Conservation (phyloP, 2,329 filamentous ascomycete genomes). For the Coniochaeta ligniaria region DNA sequence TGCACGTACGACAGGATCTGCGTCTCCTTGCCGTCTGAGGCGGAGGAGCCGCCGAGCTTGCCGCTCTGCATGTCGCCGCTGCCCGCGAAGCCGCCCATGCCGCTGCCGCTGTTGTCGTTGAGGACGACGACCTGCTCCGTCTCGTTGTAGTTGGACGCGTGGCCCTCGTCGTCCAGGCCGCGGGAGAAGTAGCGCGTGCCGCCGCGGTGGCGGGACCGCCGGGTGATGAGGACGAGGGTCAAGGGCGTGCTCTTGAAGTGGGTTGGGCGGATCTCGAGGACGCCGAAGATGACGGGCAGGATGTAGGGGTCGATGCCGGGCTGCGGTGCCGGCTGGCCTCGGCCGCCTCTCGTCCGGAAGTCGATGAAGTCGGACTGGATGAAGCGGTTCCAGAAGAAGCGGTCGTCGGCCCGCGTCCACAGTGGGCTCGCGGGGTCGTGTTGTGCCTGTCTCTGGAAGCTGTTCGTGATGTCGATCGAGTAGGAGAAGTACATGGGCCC, state of each 20-base stretch:
- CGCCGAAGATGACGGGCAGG: slow-evolving; percentile 90
- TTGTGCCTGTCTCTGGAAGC: slow-evolving; percentile 87
- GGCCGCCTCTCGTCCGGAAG: slow-evolving; percentile 60
- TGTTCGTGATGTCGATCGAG: slow-evolving; percentile 92
- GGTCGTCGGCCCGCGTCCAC: slow-evolving; percentile 90
- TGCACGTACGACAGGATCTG: slow-evolving; percentile 94
- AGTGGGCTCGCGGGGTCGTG: slow-evolving; percentile 64
- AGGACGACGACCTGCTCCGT: slow-evolving; percentile 89
- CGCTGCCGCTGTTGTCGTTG: slow-evolving; percentile 68
- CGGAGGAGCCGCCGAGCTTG: slow-evolving; percentile 49
- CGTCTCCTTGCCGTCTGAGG: slow-evolving; percentile 65
- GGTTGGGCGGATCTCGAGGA: slow-evolving; percentile 85
- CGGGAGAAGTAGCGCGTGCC: slow-evolving; percentile 94
- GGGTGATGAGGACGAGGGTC: slow-evolving; percentile 80
- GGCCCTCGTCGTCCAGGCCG: slow-evolving; percentile 84
- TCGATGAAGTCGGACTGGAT: slow-evolving; percentile 87
- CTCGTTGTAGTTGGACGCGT: slow-evolving; percentile 99
- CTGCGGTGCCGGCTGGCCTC: slow-evolving; percentile 62
- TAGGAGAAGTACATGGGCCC: slow-evolving; percentile 98
- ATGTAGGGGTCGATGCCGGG: slow-evolving; percentile 83
- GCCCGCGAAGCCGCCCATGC: slow-evolving; percentile 73
- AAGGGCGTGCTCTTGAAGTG: slow-evolving; percentile 77
- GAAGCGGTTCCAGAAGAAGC: slow-evolving; percentile 98
- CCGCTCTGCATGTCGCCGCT: slow-evolving; percentile 70
- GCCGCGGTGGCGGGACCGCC: slow-evolving; percentile 78